These are phyloP conservation scores for Hypoxylon sp. DNA, from an alignment of 2,329 filamentous ascomycete species.

Conservation along the genomic window DNA sequence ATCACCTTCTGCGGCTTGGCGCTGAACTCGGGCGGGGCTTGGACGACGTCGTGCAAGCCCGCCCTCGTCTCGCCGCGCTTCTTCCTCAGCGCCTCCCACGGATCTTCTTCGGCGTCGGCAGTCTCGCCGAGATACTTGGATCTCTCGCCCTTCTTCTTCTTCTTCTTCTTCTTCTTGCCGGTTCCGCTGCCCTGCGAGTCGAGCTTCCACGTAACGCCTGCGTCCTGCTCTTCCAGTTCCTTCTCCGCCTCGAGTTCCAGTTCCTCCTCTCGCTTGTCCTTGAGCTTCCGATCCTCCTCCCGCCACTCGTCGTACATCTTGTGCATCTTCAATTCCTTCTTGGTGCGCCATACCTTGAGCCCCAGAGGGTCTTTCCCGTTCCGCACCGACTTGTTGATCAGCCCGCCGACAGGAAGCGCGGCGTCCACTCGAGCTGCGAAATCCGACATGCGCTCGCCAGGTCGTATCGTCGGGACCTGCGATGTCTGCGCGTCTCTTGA, in stretches of 20 bases:
- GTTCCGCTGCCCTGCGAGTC: conserved; percentile 52
- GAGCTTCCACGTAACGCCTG: conserved; percentile 58
- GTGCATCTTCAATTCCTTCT: conserved; percentile 84
- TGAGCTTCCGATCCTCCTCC: conserved; percentile 69
- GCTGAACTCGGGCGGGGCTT: conserved; percentile 78
- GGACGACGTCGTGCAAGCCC: conserved; percentile 67
- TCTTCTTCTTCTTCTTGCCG: conserved; percentile 55
- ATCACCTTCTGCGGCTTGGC: conserved; percentile 70
- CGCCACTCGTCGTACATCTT: conserved; percentile 82
- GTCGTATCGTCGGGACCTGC: conserved; percentile 73
- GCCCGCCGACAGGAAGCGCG: conserved; percentile 76
- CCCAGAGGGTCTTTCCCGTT: conserved; percentile 70
- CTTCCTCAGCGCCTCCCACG: conserved; percentile 77
- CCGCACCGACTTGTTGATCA: conserved; percentile 69
- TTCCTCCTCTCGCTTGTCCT: conserved; percentile 71
- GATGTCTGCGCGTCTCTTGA: conserved; percentile 32
- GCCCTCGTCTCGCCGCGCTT: conserved; percentile 65
- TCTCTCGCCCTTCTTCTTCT: conserved; percentile 54
- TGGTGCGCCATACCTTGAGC: conserved; percentile 74
- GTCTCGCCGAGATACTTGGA: conserved; percentile 51
- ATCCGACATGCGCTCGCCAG: conserved; percentile 82
- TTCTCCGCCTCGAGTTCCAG: conserved; percentile 69
- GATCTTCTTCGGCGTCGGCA: conserved; percentile 68
- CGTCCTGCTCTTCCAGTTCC: conserved; percentile 67
- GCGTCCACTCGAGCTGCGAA: conserved; percentile 86